Base-by-base conservation (phyloP, 1,284 basidiomycete genomes). In the Cutaneotrichosporon cavernicola region DNA sequence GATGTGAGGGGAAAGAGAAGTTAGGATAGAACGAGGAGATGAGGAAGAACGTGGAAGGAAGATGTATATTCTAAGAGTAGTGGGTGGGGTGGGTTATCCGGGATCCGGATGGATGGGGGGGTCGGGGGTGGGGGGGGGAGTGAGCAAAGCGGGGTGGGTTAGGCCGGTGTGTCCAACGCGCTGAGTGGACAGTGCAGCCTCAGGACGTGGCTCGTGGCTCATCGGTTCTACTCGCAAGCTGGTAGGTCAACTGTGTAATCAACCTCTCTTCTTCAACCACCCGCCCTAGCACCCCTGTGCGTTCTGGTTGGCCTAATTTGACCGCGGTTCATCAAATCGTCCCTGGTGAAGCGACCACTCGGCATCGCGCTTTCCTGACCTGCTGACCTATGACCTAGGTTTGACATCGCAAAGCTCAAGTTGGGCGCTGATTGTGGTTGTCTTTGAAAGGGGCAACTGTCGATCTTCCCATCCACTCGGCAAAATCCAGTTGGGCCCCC, bases 21-120 rank as follows among this genome's bases (percentile, higher is more conserved):
- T 40, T 22, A 34, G 47, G 46, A 50, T 56, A 32, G n/a, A 32
- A 55, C 13, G 38, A 47, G 8, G 26, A 18, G 36, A 13, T 26
- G 14, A 13, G 14, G 50, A 52, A 51, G 36, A 60, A 53, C 21
- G 32, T 26, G 26, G 50, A 34, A 53, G 18, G 51, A n/a, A 55
- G 32, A 46, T 46, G 43, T 46, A 46, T 46, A 16, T 16, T 26
- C 26, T 26, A 18, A 53, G 52, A 53, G 30, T 14, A 32, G 30
- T 16, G 34, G 51, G 26, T 14, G n/a, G 51, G 26, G 16, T 22
- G 18, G 51, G 32, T 52, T 18, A 31, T 13, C 18, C 16, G 52
- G 52, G 32, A 53, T 18, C 31, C 30, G 32, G 52, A 47, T 26
- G 3, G 47, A 36, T 36, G 9, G 9, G 46, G 46, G 36, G 21